A percentile compares a stretch with the other conserved stretches of the same genome.
phyloP scores from a whole-genome alignment of 257 asterid species.

The Solanum verrucosum region DNA sequence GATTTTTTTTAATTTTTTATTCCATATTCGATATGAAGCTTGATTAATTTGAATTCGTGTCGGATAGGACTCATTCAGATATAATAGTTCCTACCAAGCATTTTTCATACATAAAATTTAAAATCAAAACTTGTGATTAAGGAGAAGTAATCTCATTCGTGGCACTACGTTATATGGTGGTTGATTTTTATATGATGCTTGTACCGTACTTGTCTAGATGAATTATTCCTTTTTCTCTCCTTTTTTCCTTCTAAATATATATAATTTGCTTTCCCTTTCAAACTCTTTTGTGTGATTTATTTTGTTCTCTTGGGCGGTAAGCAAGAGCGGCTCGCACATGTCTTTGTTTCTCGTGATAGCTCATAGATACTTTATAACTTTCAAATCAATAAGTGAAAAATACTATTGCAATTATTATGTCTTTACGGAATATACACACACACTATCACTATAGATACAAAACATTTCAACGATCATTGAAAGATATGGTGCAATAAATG shows the following conservation, averaged over 20 bases:
- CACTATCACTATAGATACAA: not conserved
- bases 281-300: not conserved
- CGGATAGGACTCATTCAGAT: rapidly evolving
- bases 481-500: not conserved
- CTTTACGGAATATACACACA: not conserved
- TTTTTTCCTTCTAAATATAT: not conserved
- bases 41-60: too few relatives aligned
- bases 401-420: not conserved
- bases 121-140: not conserved
- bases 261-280: not conserved
- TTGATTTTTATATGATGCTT: not conserved
- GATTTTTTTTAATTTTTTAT: not conserved
- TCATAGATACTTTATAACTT: not conserved
- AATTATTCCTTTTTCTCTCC: not conserved
- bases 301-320: not conserved
- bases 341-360: not conserved
- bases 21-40: too few relatives aligned
- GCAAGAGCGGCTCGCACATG: not conserved
- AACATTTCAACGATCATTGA: not conserved
- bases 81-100: not conserved
- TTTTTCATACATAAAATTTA: not conserved
- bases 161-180: not conserved
- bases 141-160: too few relatives aligned
- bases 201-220: not conserved
- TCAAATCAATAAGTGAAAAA: not conserved